A percentile compares a stretch with the other conserved stretches of the same genome.
Conservation (phyloP, 2,329 filamentous ascomycete species). For the Calycina herbarum region DNA sequence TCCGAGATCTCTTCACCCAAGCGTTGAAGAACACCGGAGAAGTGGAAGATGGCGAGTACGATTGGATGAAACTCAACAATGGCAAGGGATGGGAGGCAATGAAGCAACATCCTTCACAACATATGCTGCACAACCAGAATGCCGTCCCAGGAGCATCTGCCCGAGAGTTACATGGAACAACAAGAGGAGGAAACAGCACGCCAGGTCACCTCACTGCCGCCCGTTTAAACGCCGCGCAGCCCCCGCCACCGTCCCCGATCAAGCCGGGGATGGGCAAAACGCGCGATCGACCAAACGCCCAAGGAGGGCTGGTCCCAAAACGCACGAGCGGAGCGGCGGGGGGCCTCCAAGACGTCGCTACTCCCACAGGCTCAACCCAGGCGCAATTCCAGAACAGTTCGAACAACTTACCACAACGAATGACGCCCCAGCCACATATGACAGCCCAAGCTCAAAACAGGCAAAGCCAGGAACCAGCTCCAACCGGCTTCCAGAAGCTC, state of each 20-base stretch:
- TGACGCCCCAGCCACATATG: slow-evolving; percentile 61
- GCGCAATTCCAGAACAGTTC: slow-evolving; percentile 97
- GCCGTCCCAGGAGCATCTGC: slow-evolving; percentile 77
- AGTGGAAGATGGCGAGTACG: slow-evolving; percentile 96
- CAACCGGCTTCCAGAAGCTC: slow-evolving; percentile 84
- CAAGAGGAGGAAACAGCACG: slow-evolving; percentile 62
- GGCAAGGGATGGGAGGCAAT: slow-evolving; percentile 88
- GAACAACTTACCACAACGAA: slow-evolving; percentile 73
- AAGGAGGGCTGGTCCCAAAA: slow-evolving; percentile 71
- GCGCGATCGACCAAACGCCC: slow-evolving; percentile 73
- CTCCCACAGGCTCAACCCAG: slow-evolving; percentile 86
- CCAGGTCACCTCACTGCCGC: slow-evolving; percentile 66
- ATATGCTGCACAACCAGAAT: slow-evolving; percentile 75
- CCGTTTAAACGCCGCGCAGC: slow-evolving; percentile 93
- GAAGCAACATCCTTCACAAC: slow-evolving; percentile 67
- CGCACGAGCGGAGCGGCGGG: slow-evolving; percentile 71
- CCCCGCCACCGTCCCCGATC: slow-evolving; percentile 82
- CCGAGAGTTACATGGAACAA: slow-evolving; percentile 77
- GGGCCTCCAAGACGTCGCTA: slow-evolving; percentile 73
- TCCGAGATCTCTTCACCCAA: slow-evolving; percentile 94
- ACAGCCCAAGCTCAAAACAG: slow-evolving; percentile 56
- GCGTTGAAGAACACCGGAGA: slow-evolving; percentile 92
- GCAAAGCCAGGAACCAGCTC: slow-evolving; percentile 67
- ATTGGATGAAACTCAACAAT: slow-evolving; percentile 98
- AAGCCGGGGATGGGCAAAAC: slow-evolving; percentile 74